Conservation (phyloP, 2,329 filamentous ascomycete species). For the Penicillium sp. region DNA sequence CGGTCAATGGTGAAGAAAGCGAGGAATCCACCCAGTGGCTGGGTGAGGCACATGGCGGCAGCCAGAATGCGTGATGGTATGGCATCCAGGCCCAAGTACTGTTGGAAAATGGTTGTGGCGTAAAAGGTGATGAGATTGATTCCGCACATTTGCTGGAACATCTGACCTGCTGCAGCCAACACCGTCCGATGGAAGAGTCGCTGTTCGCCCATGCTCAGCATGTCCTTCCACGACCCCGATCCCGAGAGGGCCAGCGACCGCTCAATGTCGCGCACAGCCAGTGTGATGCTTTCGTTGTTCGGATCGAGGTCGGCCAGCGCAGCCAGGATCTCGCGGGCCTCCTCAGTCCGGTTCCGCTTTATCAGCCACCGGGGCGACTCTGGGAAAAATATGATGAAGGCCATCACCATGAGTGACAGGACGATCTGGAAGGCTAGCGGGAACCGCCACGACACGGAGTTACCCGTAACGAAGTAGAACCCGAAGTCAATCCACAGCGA, state of each 20-base stretch:
- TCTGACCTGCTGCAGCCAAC: conserved; percentile 28
- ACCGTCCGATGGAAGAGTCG: conserved; percentile 29
- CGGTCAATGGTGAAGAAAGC: conserved; percentile 37
- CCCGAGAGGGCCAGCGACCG: conserved; percentile 36
- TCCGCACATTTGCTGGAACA: conserved; percentile 33
- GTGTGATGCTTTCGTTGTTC: conserved; percentile 30
- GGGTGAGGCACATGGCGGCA: conserved; percentile 12
- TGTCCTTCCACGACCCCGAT: conserved; percentile 30
- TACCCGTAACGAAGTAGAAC: conserved; percentile 31
- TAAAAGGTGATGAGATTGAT: conserved; percentile 34
- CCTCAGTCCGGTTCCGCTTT: conserved; percentile 33
- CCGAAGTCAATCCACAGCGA: conserved; percentile 45
- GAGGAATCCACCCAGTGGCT: conserved; percentile 31
- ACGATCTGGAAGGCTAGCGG: conserved; percentile 34
- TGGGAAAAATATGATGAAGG: conserved; percentile 29
- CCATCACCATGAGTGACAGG: conserved; percentile 27
- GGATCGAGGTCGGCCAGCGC: conserved; percentile 39
- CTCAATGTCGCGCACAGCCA: conserved; percentile 35
- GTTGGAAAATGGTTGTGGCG: conserved; percentile 11
- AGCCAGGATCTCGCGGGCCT: conserved; percentile 28
- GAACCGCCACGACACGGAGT: conserved; percentile 38
- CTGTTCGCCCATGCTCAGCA: conserved; percentile 30
- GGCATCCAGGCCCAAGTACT: conserved; percentile 2
- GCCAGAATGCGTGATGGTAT: conserved; percentile 7
- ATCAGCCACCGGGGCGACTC: conserved; percentile 42